Conservation (phyloP, 2,329 filamentous ascomycete genomes). For the Aspergillus sp. region DNA sequence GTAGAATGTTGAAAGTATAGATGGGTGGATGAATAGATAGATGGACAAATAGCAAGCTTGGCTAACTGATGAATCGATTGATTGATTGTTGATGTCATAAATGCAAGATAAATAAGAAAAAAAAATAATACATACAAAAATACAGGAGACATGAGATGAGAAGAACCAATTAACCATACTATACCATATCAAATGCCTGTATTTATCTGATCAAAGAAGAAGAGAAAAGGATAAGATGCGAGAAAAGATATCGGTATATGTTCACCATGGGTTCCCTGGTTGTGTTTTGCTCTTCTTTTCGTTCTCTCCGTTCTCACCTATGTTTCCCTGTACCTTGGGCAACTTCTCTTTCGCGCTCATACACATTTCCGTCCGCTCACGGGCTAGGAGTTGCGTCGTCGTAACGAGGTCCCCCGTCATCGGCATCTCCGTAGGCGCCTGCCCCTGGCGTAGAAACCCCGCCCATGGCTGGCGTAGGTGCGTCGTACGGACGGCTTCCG, state of each 20-base stretch:
- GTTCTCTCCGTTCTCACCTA: neutral
- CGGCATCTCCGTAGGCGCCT: slow-evolving; percentile 31
- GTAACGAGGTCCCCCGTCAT: slow-evolving; percentile 44
- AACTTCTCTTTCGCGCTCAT: neutral
- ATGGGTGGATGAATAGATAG: neutral
- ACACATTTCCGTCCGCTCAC: slow-evolving; percentile 9
- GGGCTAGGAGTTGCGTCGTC: slow-evolving; percentile 46
- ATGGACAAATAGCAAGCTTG: no score
- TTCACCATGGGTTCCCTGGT: neutral
- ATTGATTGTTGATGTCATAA: neutral
- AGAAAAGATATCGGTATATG: slow-evolving; percentile 1
- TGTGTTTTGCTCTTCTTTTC: neutral
- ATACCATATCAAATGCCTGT: slow-evolving; percentile 10
- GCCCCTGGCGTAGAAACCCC: slow-evolving; percentile 41
- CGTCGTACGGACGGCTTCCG: slow-evolving; percentile 40
- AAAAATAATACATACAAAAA: neutral
- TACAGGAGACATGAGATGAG: neutral
- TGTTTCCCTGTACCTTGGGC: neutral
- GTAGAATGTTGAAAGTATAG: neutral
- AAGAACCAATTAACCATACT: neutral
- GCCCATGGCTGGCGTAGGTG: slow-evolving; percentile 50
- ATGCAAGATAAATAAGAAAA: neutral
- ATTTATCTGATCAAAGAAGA: slow-evolving; percentile 6
- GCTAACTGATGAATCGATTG: no score
- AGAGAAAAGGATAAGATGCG: neutral